These are phyloP conservation scores for Monocercomonoides exilis DNA, from an alignment of 78 protist species.

Conservation along the genomic window DNA sequence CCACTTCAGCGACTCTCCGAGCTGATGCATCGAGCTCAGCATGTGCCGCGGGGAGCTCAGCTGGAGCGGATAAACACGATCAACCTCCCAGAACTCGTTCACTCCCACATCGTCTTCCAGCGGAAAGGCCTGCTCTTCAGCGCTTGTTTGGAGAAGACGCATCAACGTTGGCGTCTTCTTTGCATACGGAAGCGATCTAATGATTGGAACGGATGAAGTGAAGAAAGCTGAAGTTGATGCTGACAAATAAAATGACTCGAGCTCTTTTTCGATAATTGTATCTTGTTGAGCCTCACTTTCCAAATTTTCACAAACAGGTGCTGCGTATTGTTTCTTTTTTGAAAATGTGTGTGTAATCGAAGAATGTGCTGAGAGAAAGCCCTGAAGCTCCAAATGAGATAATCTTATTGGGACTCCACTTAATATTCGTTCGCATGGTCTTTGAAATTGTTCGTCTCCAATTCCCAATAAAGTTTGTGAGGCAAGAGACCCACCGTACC, in stretches of 20 bases:
- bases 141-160: background rate
- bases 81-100: background rate
- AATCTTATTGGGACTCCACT: background rate
- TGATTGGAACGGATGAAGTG: background rate
- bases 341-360: background rate
- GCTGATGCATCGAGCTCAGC: background rate
- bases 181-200: background rate
- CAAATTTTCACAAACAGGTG: background rate
- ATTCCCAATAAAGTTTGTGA: too few relatives aligned
- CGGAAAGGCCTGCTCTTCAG: background rate
- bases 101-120: background rate
- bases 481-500: background rate
- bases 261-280: background rate
- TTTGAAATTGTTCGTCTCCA: too few relatives aligned
- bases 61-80: background rate
- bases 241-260: background rate
- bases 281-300: background rate
- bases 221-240: background rate
- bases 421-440: background rate
- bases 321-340: too few relatives aligned
- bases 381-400: background rate
- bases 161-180: background rate
- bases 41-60: background rate
- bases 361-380: background rate
- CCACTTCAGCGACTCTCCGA: background rate